Conservation (phyloP, 352 stramenopile genomes). For the Discostella stelligera region DNA sequence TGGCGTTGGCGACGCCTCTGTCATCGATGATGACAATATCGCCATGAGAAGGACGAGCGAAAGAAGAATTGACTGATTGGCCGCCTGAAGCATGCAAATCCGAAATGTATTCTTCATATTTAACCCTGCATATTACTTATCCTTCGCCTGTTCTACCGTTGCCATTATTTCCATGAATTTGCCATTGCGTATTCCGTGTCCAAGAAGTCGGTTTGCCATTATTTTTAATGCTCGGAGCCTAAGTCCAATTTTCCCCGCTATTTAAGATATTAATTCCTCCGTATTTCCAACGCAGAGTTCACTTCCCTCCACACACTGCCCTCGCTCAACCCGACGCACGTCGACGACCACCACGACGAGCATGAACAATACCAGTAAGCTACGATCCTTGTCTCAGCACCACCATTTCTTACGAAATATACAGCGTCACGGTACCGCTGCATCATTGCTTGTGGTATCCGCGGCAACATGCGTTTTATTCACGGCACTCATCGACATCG, state of each 20-base stretch:
- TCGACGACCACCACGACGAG: neutral
- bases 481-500: neutral
- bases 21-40: slow-evolving; percentile 1
- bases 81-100: neutral
- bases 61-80: neutral
- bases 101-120: neutral
- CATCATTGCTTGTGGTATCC: slow-evolving; percentile 10
- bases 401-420: neutral
- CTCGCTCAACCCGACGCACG: no score
- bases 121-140: neutral
- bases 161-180: neutral
- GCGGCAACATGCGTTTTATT: neutral
- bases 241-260: no score
- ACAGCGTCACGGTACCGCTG: neutral
- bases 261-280: no score
- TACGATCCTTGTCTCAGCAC: slow-evolving; percentile 2
- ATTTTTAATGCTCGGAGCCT: no score
- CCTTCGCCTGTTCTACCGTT: neutral
- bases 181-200: no score
- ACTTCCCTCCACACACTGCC: no score
- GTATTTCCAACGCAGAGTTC: no score
- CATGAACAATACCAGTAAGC: slow-evolving; percentile 5
- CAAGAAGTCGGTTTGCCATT: no score
- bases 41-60: neutral
- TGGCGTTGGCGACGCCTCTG: neutral